Base-by-base conservation (phyloP, 1,284 basidiomycete genomes). In the Sanghuangporus weigelae region DNA sequence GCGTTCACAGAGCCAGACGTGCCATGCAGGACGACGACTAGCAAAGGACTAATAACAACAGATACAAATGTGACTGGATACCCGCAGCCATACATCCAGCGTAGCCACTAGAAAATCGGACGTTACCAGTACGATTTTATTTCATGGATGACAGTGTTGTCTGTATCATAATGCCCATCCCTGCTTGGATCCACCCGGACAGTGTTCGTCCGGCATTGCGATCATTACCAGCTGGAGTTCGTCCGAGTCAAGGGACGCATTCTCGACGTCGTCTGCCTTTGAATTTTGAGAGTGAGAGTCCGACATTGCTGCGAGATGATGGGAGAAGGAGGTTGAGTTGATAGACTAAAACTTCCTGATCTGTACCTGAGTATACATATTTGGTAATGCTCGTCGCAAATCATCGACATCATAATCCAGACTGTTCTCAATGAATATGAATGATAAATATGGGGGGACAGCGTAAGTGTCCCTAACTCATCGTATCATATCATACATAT, bases 81-180 rank as follows among this genome's bases (percentile, higher is more conserved):
- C 90, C 90, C 90, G 90, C 87, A 92, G 90, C 90, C 90, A 79
- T 62, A 50, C 16, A 49, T 83, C 84, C 85, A 87, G 84, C 83
- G 69, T 80, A 76, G 74, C 76, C 79, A 84, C 81, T 79, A 81
- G 44, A 75, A 79, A 77, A 79, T 75, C 70, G 35, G 83, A 89
- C 85, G 80, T 90, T 92, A 92, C 88, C 88, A 77, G 79, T 82
- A 78, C 72, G 71, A 73, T 71, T 69, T 68, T 71, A 73, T 16
- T 46, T 57, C 42, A 31, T 16, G 21, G 12, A n/a, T 46, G 8
- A 46, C 21, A 46, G 16, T 19, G 21, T 16, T 12, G 12, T 42
- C 40, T 42, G 40, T 51, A 66, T 69, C 71, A 75, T 69, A 71
- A 70, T 62, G 65, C 68, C 68, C 71, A 71, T 68, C 63, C 71